A percentile compares a stretch with the other conserved stretches of the same genome.
phyloP scores from a whole-genome alignment of 2,329 filamentous ascomycete species.

The Acephala macrosclerotiorum region DNA sequence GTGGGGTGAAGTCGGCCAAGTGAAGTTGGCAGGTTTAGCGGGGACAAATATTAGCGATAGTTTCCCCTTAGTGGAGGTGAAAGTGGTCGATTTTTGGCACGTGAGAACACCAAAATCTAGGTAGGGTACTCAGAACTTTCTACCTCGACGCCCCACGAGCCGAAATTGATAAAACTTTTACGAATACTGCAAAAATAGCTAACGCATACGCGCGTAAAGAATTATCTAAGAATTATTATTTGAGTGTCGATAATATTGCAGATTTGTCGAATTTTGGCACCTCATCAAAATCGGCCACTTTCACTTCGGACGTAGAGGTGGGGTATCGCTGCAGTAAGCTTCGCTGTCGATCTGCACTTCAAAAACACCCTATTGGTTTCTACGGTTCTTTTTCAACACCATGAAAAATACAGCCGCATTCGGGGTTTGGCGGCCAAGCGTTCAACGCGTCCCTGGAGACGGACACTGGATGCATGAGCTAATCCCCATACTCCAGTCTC shows the following conservation, averaged over 20 bases:
- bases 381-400: constrained; percentile 2
- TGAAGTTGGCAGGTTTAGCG: not conserved
- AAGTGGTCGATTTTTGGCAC: no score
- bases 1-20: not conserved
- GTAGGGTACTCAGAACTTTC: no score
- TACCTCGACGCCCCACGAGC: no score
- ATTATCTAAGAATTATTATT: no score
- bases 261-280: no score
- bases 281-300: no score
- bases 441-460: not conserved
- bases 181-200: no score
- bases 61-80: constrained; percentile 8
- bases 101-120: no score
- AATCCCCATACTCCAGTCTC: not conserved
- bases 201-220: no score
- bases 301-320: no score
- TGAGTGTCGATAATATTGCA: no score
- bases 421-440: not conserved
- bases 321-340: not conserved
- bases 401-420: not conserved
- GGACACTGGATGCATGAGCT: not conserved
- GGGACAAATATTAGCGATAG: not conserved
- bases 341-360: not conserved
- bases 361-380: constrained; percentile 16
- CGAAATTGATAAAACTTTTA: no score